These are phyloP conservation scores for Pochonia chlamydosporia DNA, from an alignment of 2,329 filamentous ascomycete genomes.

Conservation along the genomic window DNA sequence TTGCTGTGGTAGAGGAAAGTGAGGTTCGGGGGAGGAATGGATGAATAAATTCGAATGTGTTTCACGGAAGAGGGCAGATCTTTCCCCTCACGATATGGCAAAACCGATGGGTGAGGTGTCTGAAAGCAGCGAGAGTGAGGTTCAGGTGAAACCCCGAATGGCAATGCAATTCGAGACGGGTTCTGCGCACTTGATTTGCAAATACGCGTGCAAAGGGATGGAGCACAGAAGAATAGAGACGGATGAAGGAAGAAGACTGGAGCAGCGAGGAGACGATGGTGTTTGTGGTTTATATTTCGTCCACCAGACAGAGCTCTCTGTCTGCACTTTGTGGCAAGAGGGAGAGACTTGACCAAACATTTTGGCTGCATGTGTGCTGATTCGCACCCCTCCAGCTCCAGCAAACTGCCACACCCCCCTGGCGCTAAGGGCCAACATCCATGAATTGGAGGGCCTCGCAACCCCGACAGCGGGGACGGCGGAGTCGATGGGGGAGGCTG, in stretches of 20 bases:
- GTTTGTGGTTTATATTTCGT: neutral
- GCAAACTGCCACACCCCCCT: neutral
- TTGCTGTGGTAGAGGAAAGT: conserved; percentile 7
- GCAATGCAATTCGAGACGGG: neutral
- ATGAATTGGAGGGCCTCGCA: too few species aligned
- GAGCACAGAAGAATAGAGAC: neutral
- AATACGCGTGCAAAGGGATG: too few species aligned
- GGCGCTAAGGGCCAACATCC: too few species aligned
- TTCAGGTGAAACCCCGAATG: too few species aligned
- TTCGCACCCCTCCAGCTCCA: neutral
- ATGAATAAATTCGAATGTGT: neutral
- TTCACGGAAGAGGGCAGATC: too few species aligned
- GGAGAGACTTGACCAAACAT: neutral
- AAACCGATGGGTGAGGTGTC: neutral
- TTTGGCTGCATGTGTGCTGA: too few species aligned
- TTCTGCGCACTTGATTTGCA: neutral
- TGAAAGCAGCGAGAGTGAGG: too few species aligned
- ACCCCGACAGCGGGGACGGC: too few species aligned
- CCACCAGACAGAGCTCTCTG: too few species aligned
- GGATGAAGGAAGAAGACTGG: neutral
- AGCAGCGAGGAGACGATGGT: neutral
- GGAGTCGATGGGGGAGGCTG: too few species aligned
- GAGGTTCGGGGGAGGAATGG: neutral
- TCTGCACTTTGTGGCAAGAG: neutral
- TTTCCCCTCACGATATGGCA: too few species aligned